These are phyloP conservation scores for Penicillium dipodomyicola DNA, from an alignment of 495 filamentous ascomycete genomes.

Conservation along the genomic window DNA sequence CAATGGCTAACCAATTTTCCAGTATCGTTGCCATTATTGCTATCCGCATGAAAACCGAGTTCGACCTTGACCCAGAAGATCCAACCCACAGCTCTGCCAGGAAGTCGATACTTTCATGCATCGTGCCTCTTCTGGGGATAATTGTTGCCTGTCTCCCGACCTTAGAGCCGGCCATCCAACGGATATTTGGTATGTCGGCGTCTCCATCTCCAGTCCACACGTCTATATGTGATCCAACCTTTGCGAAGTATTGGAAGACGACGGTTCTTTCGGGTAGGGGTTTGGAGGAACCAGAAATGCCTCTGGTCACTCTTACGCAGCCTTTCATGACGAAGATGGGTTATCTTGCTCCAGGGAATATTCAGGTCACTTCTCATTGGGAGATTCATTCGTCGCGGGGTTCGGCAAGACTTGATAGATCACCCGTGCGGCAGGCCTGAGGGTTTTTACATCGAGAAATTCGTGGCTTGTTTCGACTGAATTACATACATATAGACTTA, in stretches of 20 bases:
- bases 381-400: constrained; percentile 32
- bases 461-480: not conserved
- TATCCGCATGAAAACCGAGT: constrained; percentile 18
- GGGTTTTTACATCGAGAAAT: not conserved
- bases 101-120: constrained; percentile 20
- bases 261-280: constrained; percentile 9
- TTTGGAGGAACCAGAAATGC: constrained; percentile 23
- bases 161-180: constrained; percentile 10
- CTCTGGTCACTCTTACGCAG: constrained; percentile 21
- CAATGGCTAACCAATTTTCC: not conserved
- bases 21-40: constrained; percentile 19
- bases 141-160: constrained; percentile 23
- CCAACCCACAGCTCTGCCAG: constrained; percentile 15
- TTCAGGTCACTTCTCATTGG: constrained; percentile 30
- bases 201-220: constrained; percentile 10
- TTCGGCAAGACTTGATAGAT: constrained; percentile 20
- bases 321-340: constrained; percentile 23
- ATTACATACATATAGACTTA: not conserved
- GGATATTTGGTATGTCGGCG: constrained; percentile 1
- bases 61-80: constrained; percentile 12
- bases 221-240: not conserved
- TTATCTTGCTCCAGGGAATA: constrained; percentile 24
- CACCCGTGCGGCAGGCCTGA: constrained; percentile 3
- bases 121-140: constrained; percentile 18
- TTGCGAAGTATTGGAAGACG: constrained; percentile 17